These are phyloP conservation scores for Rhizopogon vinicolor DNA, from an alignment of 768 basidiomycete genomes.

Conservation along the genomic window DNA sequence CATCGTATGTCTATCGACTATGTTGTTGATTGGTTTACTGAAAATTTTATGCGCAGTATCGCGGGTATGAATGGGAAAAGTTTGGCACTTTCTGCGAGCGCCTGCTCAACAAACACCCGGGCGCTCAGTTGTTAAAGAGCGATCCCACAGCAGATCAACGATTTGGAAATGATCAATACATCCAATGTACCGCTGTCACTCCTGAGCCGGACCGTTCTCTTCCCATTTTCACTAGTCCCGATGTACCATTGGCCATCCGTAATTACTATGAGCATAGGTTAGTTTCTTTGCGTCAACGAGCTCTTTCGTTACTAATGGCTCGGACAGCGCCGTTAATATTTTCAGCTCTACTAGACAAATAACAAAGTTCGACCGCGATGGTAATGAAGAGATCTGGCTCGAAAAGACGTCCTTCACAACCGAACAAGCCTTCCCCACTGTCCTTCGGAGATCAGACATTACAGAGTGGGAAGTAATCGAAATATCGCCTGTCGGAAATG, in stretches of 20 bases:
- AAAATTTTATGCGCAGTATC: conserved; percentile 51
- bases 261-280: conserved; percentile 88
- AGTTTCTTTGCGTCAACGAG: conserved; percentile 7
- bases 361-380: conserved; percentile 58
- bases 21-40: neutral
- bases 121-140: conserved; percentile 72
- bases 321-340: conserved; percentile 66
- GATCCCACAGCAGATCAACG: conserved; percentile 81
- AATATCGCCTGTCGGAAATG: conserved; percentile 82
- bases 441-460: conserved; percentile 86
- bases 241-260: conserved; percentile 74
- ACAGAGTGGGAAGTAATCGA: conserved; percentile 64
- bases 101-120: conserved; percentile 87
- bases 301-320: conserved; percentile 1
- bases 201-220: conserved; percentile 80
- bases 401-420: conserved; percentile 88
- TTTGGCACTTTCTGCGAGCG: conserved; percentile 86
- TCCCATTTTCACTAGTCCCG: conserved; percentile 80
- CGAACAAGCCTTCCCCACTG: conserved; percentile 87
- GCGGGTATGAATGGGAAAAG: conserved; percentile 94
- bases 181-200: conserved; percentile 81
- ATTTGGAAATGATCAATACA: conserved; percentile 75
- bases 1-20: conserved; percentile 51
- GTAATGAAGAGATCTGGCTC: conserved; percentile 73
- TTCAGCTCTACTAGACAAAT: conserved; percentile 77